Percentiles rank a stretch among this genome's conserved stretches.
Evolutionary conservation across 164 flowering plant species (phyloP).

Genomic region (Magnolia sinica): DNA sequence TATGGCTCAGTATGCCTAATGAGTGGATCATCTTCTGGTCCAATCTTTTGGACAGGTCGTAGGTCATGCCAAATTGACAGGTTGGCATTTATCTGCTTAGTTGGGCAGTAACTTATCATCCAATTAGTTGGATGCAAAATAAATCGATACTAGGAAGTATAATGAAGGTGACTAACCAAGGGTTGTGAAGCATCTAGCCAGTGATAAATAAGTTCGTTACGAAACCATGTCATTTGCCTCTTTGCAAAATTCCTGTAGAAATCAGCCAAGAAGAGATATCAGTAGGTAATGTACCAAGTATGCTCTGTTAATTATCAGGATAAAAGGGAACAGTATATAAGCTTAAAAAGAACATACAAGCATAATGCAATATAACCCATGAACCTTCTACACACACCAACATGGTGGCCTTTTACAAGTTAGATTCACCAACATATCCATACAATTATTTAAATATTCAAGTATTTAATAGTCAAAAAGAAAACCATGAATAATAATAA

Average conservation of each 20-base stretch:
- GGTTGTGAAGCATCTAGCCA: conserved; percentile 96
- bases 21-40: too few relatives aligned
- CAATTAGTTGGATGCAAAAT: too few relatives aligned
- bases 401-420: neutral
- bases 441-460: too few relatives aligned
- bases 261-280: conserved; percentile 3
- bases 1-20: too few relatives aligned
- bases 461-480: too few relatives aligned
- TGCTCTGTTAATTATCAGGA: neutral
- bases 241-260: conserved; percentile 87
- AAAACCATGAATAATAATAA: too few relatives aligned
- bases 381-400: neutral
- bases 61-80: too few relatives aligned
- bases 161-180: conserved; percentile 43
- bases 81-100: too few relatives aligned
- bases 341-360: neutral
- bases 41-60: too few relatives aligned
- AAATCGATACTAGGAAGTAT: neutral
- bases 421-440: too few relatives aligned
- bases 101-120: too few relatives aligned
- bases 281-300: neutral
- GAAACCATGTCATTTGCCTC: conserved; percentile 95
- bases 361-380: neutral
- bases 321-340: neutral
- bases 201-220: conserved; percentile 82